Evolutionary conservation across 1,284 basidiomycete genomes (phyloP).

Genomic region (Apiotrichum akiyoshidainum): DNA sequence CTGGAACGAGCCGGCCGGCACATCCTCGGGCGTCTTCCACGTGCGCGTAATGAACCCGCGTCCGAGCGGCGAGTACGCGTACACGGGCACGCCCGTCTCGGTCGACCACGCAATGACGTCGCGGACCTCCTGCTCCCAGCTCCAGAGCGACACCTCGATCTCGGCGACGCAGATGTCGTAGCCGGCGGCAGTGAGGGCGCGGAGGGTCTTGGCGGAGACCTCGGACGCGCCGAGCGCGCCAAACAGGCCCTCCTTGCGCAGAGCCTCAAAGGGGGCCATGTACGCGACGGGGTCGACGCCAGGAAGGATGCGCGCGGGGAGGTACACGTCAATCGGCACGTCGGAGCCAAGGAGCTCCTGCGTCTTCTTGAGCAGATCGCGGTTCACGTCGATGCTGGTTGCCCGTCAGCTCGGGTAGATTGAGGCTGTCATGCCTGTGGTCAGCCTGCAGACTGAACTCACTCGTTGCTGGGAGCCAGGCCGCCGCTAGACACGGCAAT

Average conservation of each 20-base stretch:
- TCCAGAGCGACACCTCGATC: constrained; percentile 59
- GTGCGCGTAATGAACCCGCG: constrained; percentile 60
- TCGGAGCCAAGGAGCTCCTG: constrained; percentile 53
- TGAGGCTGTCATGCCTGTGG: too few relatives aligned
- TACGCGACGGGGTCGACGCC: constrained; percentile 9
- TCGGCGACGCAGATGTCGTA: constrained; percentile 54
- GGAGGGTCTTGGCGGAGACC: constrained; percentile 18
- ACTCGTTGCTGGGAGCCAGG: constrained; percentile 19
- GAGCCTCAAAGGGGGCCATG: constrained; percentile 15
- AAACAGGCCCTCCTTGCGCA: constrained; percentile 38
- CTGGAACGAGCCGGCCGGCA: constrained; percentile 51
- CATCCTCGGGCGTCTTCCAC: constrained; percentile 55
- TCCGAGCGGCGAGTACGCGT: constrained; percentile 62
- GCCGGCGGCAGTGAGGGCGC: not conserved
- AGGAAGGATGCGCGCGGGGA: constrained; percentile 19
- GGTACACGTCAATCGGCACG: constrained; percentile 55
- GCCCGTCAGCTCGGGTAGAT: not conserved
- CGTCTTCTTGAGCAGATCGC: constrained; percentile 51
- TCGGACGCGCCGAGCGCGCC: constrained; percentile 35
- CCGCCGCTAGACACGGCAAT: constrained; percentile 11
- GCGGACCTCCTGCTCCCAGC: constrained; percentile 53
- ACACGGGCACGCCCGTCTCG: constrained; percentile 56
- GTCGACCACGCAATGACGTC: constrained; percentile 49
- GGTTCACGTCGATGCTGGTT: constrained; percentile 50
- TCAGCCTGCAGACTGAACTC: constrained; percentile 5